A percentile compares a stretch with the other conserved stretches of the same genome.
Conservation (phyloP, 2,329 filamentous ascomycete species). For the Cladophialophora psammophila region DNA sequence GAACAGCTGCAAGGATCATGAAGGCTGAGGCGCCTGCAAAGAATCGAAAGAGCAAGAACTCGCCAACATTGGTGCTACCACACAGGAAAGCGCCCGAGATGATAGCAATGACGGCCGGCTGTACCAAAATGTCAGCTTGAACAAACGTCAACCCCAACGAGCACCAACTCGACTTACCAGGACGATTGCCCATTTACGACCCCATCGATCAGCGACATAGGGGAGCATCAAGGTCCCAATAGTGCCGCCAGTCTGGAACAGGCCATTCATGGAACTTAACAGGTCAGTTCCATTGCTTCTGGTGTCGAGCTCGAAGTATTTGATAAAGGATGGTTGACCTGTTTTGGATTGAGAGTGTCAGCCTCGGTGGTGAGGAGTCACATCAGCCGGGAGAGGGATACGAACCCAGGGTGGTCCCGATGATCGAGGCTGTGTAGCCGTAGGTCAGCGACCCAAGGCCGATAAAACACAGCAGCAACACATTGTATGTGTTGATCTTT, state of each 20-base stretch:
- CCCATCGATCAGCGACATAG: conserved; percentile 34
- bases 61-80: conserved; percentile 30
- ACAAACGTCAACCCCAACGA: not conserved
- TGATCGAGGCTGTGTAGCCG: conserved; percentile 38
- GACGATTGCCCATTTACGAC: conserved; percentile 36
- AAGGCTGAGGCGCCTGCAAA: conserved; percentile 35
- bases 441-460: conserved; percentile 36
- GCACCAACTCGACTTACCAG: conserved; percentile 15
- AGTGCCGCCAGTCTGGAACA: conserved; percentile 31
- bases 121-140: conserved; percentile 1
- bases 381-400: not conserved
- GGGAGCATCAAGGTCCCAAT: conserved; percentile 33
- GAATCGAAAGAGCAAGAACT: conserved; percentile 38
- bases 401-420: conserved; percentile 40
- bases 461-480: conserved; percentile 30
- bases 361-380: not conserved
- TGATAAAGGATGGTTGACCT: conserved; percentile 55
- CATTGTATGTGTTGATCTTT: conserved; percentile 32
- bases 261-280: conserved; percentile 34
- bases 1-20: conserved; percentile 38
- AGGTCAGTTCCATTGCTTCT: conserved; percentile 33
- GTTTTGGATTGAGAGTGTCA: not conserved
- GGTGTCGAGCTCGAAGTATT: conserved; percentile 40
- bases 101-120: conserved; percentile 30
- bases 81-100: conserved; percentile 33